phyloP scores from a whole-genome alignment of 139 green algal genomes.

The Chlorella ohadii region DNA sequence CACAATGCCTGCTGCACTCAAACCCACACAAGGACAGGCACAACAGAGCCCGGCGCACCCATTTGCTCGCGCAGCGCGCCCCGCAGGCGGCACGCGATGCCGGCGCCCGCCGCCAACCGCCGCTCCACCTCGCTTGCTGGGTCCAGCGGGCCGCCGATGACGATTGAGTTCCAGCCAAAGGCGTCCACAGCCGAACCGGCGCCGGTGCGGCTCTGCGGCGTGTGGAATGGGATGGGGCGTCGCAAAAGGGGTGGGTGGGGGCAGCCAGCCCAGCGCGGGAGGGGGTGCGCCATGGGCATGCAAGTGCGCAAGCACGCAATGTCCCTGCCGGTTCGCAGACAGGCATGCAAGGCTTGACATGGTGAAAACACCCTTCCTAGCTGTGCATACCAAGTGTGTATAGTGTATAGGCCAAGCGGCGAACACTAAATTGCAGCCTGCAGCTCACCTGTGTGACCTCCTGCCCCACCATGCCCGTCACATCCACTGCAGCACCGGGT shows the following conservation, averaged over 20 bases:
- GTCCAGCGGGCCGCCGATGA: conserved; percentile 62
- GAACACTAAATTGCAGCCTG: no score
- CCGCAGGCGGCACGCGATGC: conserved; percentile 67
- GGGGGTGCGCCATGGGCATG: no score
- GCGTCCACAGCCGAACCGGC: background rate
- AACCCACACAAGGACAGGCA: background rate
- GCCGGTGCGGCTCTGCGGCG: background rate
- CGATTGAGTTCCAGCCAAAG: conserved; percentile 64
- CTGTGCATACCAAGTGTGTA: no score
- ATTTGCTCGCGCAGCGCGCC: conserved; percentile 63
- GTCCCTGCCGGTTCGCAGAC: no score
- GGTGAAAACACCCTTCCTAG: no score
- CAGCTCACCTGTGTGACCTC: conserved; percentile 36
- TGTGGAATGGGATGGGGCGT: no score
- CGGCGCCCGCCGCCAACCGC: conserved; percentile 69
- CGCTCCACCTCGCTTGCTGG: conserved; percentile 62
- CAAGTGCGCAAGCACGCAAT: no score
- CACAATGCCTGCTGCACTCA: no score
- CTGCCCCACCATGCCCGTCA: conserved; percentile 70
- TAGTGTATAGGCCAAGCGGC: no score
- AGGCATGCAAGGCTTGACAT: no score
- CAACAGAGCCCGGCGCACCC: conserved; percentile 18
- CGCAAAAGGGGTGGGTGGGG: no score
- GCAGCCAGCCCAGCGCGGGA: no score
- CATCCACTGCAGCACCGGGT: conserved; percentile 75